Evolutionary conservation across 176 grass and related monocot genomes (phyloP).

Genomic region (Phoenix dactylifera): DNA sequence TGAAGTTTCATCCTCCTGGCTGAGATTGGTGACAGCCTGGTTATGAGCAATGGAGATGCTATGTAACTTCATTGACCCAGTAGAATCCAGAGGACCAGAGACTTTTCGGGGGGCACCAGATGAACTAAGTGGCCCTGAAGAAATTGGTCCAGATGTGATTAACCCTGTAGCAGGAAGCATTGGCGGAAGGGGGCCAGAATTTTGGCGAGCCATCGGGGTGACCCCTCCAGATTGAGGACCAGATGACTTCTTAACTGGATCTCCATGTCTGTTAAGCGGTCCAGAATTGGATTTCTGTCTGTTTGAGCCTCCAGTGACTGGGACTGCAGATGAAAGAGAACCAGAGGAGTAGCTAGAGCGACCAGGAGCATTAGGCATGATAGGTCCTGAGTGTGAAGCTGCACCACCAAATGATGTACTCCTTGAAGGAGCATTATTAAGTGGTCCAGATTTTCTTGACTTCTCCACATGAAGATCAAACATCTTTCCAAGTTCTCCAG

Average conservation of each 20-base stretch:
- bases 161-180: slow-evolving; percentile 72
- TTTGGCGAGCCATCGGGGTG: slow-evolving; percentile 59
- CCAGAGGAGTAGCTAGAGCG: slow-evolving; percentile 50
- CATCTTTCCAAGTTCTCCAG: slow-evolving; percentile 79
- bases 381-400: slow-evolving; percentile 52
- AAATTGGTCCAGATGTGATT: slow-evolving; percentile 81
- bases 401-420: slow-evolving; percentile 48
- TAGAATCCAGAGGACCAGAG: slow-evolving; percentile 43
- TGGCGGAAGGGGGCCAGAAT: slow-evolving; percentile 54
- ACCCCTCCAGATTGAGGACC: slow-evolving; percentile 76
- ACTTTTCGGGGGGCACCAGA: slow-evolving; percentile 52
- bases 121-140: slow-evolving; percentile 53
- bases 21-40: slow-evolving; percentile 62
- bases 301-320: slow-evolving; percentile 35
- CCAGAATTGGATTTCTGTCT: slow-evolving; percentile 91
- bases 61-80: slow-evolving; percentile 46
- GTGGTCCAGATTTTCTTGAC: slow-evolving; percentile 68
- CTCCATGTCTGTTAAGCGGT: slow-evolving; percentile 82
- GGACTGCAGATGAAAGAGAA: slow-evolving; percentile 45
- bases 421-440: slow-evolving; percentile 49
- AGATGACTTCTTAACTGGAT: slow-evolving; percentile 55
- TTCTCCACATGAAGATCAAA: slow-evolving; percentile 33
- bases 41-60: slow-evolving; percentile 52
- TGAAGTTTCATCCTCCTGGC: slow-evolving; percentile 39
- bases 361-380: slow-evolving; percentile 25